Conservation (phyloP, 306 rosid genomes). For the Vigna radiata region DNA sequence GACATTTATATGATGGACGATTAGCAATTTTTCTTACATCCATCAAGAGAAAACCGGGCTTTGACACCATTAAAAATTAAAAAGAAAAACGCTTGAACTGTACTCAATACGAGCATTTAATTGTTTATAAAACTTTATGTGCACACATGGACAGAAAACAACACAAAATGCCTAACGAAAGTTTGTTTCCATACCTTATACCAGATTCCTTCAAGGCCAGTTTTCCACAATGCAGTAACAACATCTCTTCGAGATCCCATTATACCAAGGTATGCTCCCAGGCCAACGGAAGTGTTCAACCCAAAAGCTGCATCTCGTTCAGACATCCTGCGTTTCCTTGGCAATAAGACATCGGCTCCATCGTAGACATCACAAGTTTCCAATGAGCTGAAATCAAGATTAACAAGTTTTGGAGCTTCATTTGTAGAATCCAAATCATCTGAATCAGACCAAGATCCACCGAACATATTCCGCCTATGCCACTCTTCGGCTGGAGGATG, state of each 20-base stretch:
- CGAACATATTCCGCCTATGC: constrained; percentile 88
- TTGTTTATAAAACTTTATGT: neutral
- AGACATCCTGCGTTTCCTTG: constrained; percentile 93
- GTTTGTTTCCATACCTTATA: constrained; percentile 71
- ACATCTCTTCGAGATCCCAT: constrained; percentile 99
- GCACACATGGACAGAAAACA: constrained; percentile 14
- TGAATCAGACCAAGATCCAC: constrained; percentile 85
- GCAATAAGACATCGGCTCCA: constrained; percentile 80
- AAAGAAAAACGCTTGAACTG: neutral
- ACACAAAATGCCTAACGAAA: constrained; percentile 17
- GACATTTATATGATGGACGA: neutral
- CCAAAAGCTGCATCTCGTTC: constrained; percentile 99
- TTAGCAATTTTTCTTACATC: neutral
- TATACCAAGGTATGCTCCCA: constrained; percentile 95
- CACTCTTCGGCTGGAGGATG: constrained; percentile 99
- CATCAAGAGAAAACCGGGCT: constrained; percentile 13
- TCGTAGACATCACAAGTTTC: constrained; percentile 65
- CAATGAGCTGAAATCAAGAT: constrained; percentile 65
- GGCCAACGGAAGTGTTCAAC: constrained; percentile 81
- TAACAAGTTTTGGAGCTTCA: constrained; percentile 66
- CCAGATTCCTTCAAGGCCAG: constrained; percentile 97
- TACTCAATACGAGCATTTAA: constrained; percentile 18
- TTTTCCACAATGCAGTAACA: constrained; percentile 89
- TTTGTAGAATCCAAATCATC: constrained; percentile 65
- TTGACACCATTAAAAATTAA: neutral